Percentiles rank a stretch among this genome's conserved stretches.
Evolutionary conservation across 2,329 filamentous ascomycete genomes (phyloP).

Genomic region (Stagonosporopsis tanaceti): DNA sequence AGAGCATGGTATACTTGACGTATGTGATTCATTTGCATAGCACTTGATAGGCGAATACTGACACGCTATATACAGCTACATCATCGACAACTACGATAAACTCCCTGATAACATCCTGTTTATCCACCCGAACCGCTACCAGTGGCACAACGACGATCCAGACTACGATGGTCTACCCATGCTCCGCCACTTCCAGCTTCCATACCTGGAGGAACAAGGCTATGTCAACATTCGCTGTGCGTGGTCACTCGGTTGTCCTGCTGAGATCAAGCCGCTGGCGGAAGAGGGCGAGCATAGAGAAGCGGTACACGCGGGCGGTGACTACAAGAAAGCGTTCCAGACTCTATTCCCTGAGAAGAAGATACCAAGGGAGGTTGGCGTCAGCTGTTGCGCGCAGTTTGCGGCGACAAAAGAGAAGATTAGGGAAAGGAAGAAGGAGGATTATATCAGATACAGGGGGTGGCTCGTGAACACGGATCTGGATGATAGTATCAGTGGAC

Average conservation of each 20-base stretch:
- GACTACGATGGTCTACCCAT: conserved; percentile 61
- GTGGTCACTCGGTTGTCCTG: conserved; percentile 61
- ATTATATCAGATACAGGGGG: conserved; percentile 58
- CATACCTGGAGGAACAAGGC: conserved; percentile 58
- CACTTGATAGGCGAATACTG: background rate
- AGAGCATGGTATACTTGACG: conserved; percentile 61
- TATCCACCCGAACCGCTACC: conserved; percentile 53
- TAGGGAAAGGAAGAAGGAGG: conserved; percentile 53
- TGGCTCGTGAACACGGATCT: conserved; percentile 60
- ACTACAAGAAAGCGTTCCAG: conserved; percentile 59
- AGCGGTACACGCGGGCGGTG: conserved; percentile 58
- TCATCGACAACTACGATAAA: conserved; percentile 51
- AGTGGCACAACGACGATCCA: conserved; percentile 62
- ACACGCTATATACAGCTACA: conserved; percentile 37
- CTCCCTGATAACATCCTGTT: conserved; percentile 54
- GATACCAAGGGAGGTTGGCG: conserved; percentile 57
- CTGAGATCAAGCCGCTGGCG: conserved; percentile 57
- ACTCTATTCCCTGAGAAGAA: conserved; percentile 55
- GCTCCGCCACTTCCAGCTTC: conserved; percentile 58
- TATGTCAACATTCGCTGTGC: conserved; percentile 64
- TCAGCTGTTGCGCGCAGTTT: conserved; percentile 65
- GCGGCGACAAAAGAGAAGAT: conserved; percentile 60
- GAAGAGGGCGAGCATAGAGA: conserved; percentile 52
- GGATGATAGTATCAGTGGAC: conserved; percentile 59
- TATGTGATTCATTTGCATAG: conserved; percentile 32